Percentiles rank a stretch among this genome's conserved stretches.
Evolutionary conservation across 202 grass and related monocot genomes (phyloP).

Genomic region (Panicum hallii): DNA sequence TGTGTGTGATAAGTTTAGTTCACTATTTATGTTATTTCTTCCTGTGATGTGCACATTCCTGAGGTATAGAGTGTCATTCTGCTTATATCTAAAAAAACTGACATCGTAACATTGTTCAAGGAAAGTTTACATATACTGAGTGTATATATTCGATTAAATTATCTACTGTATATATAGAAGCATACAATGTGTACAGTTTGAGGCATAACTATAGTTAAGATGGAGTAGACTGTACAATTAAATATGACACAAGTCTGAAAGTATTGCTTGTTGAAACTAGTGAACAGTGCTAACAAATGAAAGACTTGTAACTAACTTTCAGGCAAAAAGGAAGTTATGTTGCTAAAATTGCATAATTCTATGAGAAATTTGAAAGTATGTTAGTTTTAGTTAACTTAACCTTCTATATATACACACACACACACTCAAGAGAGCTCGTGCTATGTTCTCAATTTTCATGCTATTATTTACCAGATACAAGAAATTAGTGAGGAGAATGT

Average conservation of each 20-base stretch:
- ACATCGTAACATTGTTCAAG: background rate
- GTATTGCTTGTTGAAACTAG: background rate
- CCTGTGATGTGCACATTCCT: background rate
- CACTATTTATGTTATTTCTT: background rate
- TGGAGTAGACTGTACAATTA: background rate
- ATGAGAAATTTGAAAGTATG: background rate
- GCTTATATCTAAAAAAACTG: background rate
- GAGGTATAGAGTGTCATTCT: background rate
- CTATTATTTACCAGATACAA: constrained; percentile 45
- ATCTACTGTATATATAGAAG: background rate
- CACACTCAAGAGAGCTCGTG: background rate
- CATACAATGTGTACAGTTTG: background rate
- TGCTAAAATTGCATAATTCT: background rate
- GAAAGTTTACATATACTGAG: background rate
- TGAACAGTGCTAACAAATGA: background rate
- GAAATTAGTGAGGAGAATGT: constrained; percentile 43
- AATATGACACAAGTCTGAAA: background rate
- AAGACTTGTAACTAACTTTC: background rate
- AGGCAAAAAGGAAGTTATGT: constrained; percentile 2
- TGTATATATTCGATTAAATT: background rate
- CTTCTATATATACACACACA: background rate
- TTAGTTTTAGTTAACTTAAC: background rate
- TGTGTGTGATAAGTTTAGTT: background rate
- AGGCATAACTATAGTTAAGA: background rate
- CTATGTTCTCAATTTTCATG: constrained; percentile 10